Evolutionary conservation across 768 basidiomycete species (phyloP), one percentile per base, ranked within the genome.

Genomic region (Pleurotus eryngii): DNA sequence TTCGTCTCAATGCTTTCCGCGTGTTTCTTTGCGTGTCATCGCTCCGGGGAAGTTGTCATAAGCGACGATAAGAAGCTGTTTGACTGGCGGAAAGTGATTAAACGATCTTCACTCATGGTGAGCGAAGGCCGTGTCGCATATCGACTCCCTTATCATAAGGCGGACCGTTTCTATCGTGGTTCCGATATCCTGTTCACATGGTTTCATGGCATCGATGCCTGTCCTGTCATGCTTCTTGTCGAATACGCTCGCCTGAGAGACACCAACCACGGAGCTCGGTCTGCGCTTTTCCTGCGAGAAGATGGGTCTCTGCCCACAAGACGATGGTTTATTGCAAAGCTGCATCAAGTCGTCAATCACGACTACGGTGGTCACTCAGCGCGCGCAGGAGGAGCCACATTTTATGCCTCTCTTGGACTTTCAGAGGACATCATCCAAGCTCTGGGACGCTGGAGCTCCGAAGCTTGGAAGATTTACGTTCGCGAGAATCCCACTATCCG

Each of bases 341-440:
- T 53, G 4, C 37, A 39, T 2, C 3, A 17, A 0, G n/a, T 18
- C 6, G 8, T 38, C 14, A 38, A 38, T 3, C 5, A 17, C 3
- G 17, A 53, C 8, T 53, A 46, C 26, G 64, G 61, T 9, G 76
- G 77, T 0, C 78, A 79, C 30, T 77, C 75, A 0, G 40, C 77
- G 40, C 67, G 71, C 7, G 64, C 74, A 0, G 76, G 77, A 1
- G 74, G 76, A 2, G 75, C 76, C 0, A 79, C 76, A 0, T 50
- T 51, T 4, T 64, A 73, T 1, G 76, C 75, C 0, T 49, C 57
- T 1, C 26, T 35, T 0, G 74, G 76, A 0, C 60, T 65, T 2
- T 53, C 70, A 0, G 63, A 67, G 0, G 51, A 62, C 27, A 38
- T 65, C 11, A 78, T 80, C 18, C 76, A 76, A 49, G 67, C 65